A percentile compares a stretch with the other conserved stretches of the same genome.
Conservation (phyloP, 768 basidiomycete genomes). For the Cytidiella melzeri region DNA sequence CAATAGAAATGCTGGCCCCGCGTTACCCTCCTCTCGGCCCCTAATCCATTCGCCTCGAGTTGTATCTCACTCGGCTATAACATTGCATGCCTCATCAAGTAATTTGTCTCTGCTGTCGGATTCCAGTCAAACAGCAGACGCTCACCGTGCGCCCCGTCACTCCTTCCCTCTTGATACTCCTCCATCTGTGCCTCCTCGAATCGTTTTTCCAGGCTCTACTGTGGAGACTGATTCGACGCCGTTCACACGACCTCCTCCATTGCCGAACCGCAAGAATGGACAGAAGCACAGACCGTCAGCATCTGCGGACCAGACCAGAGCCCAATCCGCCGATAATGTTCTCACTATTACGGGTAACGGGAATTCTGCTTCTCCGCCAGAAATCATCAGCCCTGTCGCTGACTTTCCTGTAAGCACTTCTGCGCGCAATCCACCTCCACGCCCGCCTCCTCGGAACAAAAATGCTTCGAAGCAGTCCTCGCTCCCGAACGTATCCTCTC, state of each 20-base stretch:
- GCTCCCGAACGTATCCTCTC: conserved; percentile 8
- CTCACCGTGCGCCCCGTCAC: conserved; percentile 4
- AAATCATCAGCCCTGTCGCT: conserved; percentile 4
- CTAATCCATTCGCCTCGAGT: conserved; percentile 5
- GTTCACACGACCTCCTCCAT: conserved; percentile 3
- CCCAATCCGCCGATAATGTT: conserved; percentile 5
- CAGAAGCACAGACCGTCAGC: background rate
- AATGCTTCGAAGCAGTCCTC: conserved; percentile 3
- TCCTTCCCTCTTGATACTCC: conserved; percentile 9
- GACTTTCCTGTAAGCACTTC: conserved; percentile 11
- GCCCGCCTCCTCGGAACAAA: conserved; percentile 18
- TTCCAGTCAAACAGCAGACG: background rate
- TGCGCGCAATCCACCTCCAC: conserved; percentile 15
- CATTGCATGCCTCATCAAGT: background rate
- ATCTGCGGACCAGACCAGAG: conserved; percentile 1
- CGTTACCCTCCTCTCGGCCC: background rate
- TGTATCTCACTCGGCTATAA: conserved; percentile 1
- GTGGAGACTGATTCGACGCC: too few species aligned
- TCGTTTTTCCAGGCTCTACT: too few species aligned
- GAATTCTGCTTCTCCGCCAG: conserved; percentile 1
- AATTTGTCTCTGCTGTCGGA: background rate
- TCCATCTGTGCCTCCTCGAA: background rate
- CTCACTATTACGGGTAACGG: too few species aligned
- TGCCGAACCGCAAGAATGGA: conserved; percentile 6
- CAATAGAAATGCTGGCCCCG: conserved; percentile 7